These are phyloP conservation scores for Ceratobasidium theobromae DNA, from an alignment of 1,284 basidiomycete species.

Conservation along the genomic window DNA sequence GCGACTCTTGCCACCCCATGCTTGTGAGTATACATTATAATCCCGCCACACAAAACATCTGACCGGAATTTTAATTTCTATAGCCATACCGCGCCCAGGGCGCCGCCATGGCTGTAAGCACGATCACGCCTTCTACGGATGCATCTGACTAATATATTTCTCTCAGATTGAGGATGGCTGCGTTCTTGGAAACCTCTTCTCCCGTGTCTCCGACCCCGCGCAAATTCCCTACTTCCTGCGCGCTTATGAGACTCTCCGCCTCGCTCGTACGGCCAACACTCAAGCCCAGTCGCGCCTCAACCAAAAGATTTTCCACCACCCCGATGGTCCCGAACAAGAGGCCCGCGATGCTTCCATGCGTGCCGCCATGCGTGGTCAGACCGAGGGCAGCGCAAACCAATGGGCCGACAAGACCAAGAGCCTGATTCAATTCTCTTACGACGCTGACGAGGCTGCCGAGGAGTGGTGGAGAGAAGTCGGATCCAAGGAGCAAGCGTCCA, in stretches of 20 bases:
- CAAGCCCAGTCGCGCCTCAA: slow-evolving; percentile 35
- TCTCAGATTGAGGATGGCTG: slow-evolving; percentile 59
- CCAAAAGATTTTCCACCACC: slow-evolving; percentile 36
- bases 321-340: slow-evolving; percentile 35
- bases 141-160: neutral
- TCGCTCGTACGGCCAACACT: slow-evolving; percentile 33
- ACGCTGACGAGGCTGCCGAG: slow-evolving; percentile 35
- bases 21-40: slow-evolving; percentile 45
- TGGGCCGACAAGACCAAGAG: slow-evolving; percentile 37
- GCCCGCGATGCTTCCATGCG: slow-evolving; percentile 34
- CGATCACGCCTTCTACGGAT: neutral
- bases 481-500: slow-evolving; percentile 29
- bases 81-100: slow-evolving; percentile 66
- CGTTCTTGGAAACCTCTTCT: slow-evolving; percentile 51
- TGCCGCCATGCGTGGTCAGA: slow-evolving; percentile 34
- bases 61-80: neutral
- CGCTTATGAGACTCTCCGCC: slow-evolving; percentile 35
- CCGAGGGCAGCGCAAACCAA: slow-evolving; percentile 33
- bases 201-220: slow-evolving; percentile 32
- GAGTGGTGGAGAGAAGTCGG: slow-evolving; percentile 35
- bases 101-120: slow-evolving; percentile 57
- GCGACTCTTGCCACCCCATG: slow-evolving; percentile 63
- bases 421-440: slow-evolving; percentile 34
- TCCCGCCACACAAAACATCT: neutral
- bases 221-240: slow-evolving; percentile 32